Evolutionary conservation across 495 filamentous ascomycete species (phyloP), one percentile per base, ranked within the genome.

Genomic region (Neurospora sp.): DNA sequence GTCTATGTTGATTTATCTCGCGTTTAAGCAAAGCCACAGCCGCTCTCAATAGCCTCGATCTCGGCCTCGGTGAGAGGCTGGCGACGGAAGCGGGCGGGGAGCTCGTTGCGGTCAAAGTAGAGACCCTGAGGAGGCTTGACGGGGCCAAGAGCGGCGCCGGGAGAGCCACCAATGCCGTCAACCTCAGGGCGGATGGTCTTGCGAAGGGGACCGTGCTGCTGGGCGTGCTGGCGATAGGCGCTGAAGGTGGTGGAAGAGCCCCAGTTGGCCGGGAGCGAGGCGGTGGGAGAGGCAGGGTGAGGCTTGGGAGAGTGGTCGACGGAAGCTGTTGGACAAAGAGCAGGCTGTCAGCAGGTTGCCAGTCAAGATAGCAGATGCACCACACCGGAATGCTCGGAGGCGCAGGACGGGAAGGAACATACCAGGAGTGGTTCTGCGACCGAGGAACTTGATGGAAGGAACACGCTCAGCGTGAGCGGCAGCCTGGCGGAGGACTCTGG

Each of bases 31-130:
- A 81, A 80, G 69, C 81, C 96, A 71, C 96, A 96, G 38, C 94
- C 96, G 39, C 91, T 92, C 88, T 98, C 94, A 71, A 99, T 87
- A 40, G 94, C 94, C 80, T 98, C 96, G 72, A 99, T 99, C 86
- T 99, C 96, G 61, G 89, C 90, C 76, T 89, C 79, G 37, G 85
- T 90, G 81, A 93, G 90, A 20, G 89, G 86, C 16, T 87, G 83
- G 70, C 95, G 86, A 76, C 91, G 89, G 85, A 97, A 99, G 74
- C 94, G 88, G 70, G 83, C 74, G 37, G 96, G 96, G 14, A 99
- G 89, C 81, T 99, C 91, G 74, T 88, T 89, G 71, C 94, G 91
- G 83, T 98, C 96, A 79, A 97, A 98, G 81, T 86, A 93, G 81
- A 92, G 84, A 70, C 95, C 96, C 76, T 88, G 84, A 48, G 86